Percentiles rank a stretch among this genome's conserved stretches.
phyloP scores from a whole-genome alignment of 1,284 basidiomycete genomes.

The Ceratobasidium sp. region DNA sequence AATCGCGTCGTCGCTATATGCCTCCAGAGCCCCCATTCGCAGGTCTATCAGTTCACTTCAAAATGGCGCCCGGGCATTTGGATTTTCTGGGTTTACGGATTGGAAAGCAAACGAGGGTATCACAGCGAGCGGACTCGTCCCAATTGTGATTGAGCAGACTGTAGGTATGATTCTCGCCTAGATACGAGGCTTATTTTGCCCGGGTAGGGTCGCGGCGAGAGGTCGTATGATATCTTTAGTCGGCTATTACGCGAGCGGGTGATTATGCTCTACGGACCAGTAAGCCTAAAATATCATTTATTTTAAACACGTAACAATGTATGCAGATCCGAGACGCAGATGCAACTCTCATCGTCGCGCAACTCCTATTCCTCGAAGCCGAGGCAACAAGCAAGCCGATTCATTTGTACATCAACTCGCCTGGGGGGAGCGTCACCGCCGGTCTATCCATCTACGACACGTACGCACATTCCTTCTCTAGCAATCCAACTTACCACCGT shows the following conservation, averaged over 20 bases:
- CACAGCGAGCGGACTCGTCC: slow-evolving; percentile 61
- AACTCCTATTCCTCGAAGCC: slow-evolving; percentile 91
- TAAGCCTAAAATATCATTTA: slow-evolving; percentile 51
- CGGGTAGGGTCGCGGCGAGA: slow-evolving; percentile 82
- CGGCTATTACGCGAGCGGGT: slow-evolving; percentile 87
- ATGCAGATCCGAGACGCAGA: slow-evolving; percentile 81
- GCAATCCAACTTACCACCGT: slow-evolving; percentile 58
- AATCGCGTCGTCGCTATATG: too few relatives aligned
- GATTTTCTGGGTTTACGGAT: slow-evolving; percentile 22
- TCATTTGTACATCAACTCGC: slow-evolving; percentile 93
- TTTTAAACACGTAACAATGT: neutral
- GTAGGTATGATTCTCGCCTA: slow-evolving; percentile 54
- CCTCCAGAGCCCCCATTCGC: too few relatives aligned
- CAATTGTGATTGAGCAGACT: slow-evolving; percentile 92
- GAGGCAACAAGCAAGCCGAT: slow-evolving; percentile 92
- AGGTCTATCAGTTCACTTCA: too few relatives aligned
- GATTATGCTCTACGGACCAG: slow-evolving; percentile 91
- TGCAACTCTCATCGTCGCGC: slow-evolving; percentile 84
- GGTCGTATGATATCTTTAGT: slow-evolving; percentile 95
- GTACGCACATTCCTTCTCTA: slow-evolving; percentile 53
- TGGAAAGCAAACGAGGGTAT: slow-evolving; percentile 27
- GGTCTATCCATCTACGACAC: slow-evolving; percentile 96
- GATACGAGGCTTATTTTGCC: neutral
- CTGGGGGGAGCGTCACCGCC: slow-evolving; percentile 91
- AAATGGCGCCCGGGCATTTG: neutral